Evolutionary conservation across 148 eudicot species (phyloP).

Genomic region (Drosera capensis): DNA sequence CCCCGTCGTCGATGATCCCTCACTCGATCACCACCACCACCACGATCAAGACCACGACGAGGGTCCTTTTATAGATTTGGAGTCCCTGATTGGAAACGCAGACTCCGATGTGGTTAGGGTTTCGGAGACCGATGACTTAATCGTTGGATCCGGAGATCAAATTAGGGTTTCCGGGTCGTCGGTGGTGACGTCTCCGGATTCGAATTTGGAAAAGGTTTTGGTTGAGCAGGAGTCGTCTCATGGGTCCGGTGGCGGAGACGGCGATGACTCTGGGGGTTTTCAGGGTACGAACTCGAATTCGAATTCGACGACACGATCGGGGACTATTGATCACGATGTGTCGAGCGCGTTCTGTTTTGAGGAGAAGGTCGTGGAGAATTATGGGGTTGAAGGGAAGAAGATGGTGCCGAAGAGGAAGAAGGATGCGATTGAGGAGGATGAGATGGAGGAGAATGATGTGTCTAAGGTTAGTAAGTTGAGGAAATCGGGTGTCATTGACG

Average conservation of each 20-base stretch:
- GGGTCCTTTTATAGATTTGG: not conserved
- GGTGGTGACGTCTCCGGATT: conserved; percentile 15
- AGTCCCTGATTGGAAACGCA: not conserved
- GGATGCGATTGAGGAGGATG: conserved; percentile 22
- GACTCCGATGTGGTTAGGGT: not conserved
- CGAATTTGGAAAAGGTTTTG: no score
- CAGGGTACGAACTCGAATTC: conserved; percentile 9
- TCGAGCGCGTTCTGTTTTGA: conserved; percentile 8
- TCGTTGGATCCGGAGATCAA: conserved; percentile 1
- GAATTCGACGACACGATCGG: conserved; percentile 25
- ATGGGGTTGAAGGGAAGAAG: conserved; percentile 10
- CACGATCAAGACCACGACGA: no score
- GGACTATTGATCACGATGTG: conserved; percentile 15
- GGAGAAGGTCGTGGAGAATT: conserved; percentile 26
- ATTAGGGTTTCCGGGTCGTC: conserved; percentile 11
- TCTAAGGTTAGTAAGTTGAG: conserved; percentile 35
- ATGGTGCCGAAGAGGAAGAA: conserved; percentile 52
- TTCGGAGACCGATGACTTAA: conserved; percentile 10
- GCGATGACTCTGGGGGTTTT: conserved; percentile 15
- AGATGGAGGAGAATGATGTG: conserved; percentile 20
- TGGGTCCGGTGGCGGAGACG: conserved; percentile 23
- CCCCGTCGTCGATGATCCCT: no score
- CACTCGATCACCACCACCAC: not conserved
- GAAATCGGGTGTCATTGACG: conserved; percentile 15
- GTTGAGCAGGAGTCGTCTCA: conserved; percentile 10